Evolutionary conservation across 148 eudicot genomes (phyloP).

Genomic region (Chenopodium quinoa): DNA sequence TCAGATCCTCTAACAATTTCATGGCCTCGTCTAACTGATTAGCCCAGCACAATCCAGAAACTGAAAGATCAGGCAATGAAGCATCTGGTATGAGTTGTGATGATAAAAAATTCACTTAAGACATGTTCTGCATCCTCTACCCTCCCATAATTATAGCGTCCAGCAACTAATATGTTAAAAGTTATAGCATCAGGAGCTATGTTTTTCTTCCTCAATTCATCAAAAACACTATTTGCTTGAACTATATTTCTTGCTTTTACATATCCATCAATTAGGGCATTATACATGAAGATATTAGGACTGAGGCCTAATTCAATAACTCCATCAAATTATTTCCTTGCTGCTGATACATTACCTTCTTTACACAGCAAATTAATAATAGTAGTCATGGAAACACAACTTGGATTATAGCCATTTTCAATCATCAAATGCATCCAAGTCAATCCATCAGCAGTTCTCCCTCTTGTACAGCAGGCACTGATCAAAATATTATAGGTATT

Average conservation of each 20-base stretch:
- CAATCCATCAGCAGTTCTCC: conserved; percentile 58
- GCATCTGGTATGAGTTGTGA: conserved; percentile 50
- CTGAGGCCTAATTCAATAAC: conserved; percentile 47
- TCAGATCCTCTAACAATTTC: conserved; percentile 46
- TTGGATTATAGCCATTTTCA: conserved; percentile 57
- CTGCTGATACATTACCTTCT: conserved; percentile 71
- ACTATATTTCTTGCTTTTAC: conserved; percentile 69
- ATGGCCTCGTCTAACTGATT: conserved; percentile 68
- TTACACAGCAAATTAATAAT: conserved; percentile 68
- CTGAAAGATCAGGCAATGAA: conserved; percentile 57
- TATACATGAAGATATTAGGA: conserved; percentile 53
- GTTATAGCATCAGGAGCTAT: conserved; percentile 78
- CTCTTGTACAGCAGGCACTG: conserved; percentile 58
- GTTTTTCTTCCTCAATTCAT: conserved; percentile 59
- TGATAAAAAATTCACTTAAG: conserved; percentile 48
- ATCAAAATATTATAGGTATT: conserved; percentile 77
- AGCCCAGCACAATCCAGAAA: conserved; percentile 79
- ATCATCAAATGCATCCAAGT: conserved; percentile 63
- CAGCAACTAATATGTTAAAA: conserved; percentile 71
- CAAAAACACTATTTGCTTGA: conserved; percentile 60
- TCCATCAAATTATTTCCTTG: conserved; percentile 56
- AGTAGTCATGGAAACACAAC: conserved; percentile 47
- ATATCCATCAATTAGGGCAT: conserved; percentile 76
- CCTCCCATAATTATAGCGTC: conserved; percentile 68
- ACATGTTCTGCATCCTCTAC: conserved; percentile 55